Conservation (phyloP, 768 basidiomycete species). For the Leccinellum rugosiceps region DNA sequence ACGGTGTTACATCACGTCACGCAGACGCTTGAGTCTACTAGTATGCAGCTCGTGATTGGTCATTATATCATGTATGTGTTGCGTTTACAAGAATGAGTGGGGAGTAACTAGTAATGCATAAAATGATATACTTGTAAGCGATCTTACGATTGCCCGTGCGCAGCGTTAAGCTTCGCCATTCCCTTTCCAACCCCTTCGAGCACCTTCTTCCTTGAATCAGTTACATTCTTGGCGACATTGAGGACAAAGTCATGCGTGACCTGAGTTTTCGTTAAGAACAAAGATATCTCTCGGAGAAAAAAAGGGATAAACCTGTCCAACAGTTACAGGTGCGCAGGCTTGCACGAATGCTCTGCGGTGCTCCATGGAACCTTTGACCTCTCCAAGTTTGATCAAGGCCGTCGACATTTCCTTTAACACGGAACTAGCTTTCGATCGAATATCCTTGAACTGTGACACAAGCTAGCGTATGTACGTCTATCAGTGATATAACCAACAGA, state of each 20-base stretch:
- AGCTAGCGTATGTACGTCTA: constrained; percentile 42
- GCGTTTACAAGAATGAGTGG: constrained; percentile 28
- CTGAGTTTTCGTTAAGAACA: constrained; percentile 32
- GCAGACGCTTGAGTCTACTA: neutral
- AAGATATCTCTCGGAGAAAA: neutral
- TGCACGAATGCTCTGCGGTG: constrained; percentile 50
- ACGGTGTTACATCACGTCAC: constrained; percentile 19
- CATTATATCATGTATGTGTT: constrained; percentile 1
- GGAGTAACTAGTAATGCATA: constrained; percentile 12
- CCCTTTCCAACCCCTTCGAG: constrained; percentile 73
- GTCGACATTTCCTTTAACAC: constrained; percentile 58
- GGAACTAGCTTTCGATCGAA: constrained; percentile 51
- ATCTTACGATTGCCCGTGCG: constrained; percentile 32
- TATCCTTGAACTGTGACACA: constrained; percentile 59
- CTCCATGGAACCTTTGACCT: constrained; percentile 51
- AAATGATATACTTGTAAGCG: neutral
- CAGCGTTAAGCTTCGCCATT: constrained; percentile 48
- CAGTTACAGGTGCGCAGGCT: constrained; percentile 43
- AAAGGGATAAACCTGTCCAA: constrained; percentile 32
- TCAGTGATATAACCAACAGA: neutral
- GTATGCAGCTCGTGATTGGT: neutral
- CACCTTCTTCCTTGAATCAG: constrained; percentile 68
- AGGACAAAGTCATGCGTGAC: constrained; percentile 63
- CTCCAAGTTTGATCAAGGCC: constrained; percentile 47
- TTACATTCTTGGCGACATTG: constrained; percentile 58